These are phyloP conservation scores for Sphaerosporella brunnea DNA, from an alignment of 495 filamentous ascomycete species.

Conservation along the genomic window DNA sequence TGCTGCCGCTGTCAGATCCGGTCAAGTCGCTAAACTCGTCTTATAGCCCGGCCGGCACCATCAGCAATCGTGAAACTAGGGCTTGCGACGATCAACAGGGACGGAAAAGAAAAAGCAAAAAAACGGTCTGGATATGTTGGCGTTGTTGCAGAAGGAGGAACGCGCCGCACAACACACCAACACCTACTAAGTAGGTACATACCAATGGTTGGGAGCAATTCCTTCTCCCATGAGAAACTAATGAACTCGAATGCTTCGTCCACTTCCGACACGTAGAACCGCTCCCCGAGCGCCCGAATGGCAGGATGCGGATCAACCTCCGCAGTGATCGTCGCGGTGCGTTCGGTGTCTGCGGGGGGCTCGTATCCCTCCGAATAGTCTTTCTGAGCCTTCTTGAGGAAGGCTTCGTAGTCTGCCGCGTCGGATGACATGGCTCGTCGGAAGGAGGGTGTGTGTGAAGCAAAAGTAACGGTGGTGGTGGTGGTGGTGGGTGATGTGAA, in stretches of 20 bases:
- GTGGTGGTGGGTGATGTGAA: too few relatives aligned
- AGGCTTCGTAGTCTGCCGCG: conserved; percentile 15
- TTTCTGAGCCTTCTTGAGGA: conserved; percentile 17
- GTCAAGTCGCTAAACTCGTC: conserved; percentile 31
- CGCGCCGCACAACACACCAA: conserved; percentile 25
- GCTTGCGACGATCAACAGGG: not conserved
- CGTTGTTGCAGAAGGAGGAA: conserved; percentile 7
- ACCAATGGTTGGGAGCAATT: conserved; percentile 27
- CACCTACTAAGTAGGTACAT: too few relatives aligned
- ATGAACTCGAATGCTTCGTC: conserved; percentile 53
- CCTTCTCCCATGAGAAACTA: conserved; percentile 35
- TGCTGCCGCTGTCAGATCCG: conserved; percentile 6
- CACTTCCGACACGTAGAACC: conserved; percentile 42
- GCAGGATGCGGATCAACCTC: conserved; percentile 15
- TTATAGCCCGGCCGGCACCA: too few relatives aligned
- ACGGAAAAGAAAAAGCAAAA: not conserved
- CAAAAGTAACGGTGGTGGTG: too few relatives aligned
- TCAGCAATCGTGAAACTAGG: too few relatives aligned
- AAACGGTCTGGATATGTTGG: conserved; percentile 3
- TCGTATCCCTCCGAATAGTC: conserved; percentile 13
- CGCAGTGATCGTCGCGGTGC: not conserved
- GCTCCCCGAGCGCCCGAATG: conserved; percentile 13
- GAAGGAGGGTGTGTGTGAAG: too few relatives aligned
- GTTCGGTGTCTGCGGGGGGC: not conserved
- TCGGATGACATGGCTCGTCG: conserved; percentile 3